Evolutionary conservation across 768 basidiomycete genomes (phyloP).

Genomic region (Boletus rubropictus): DNA sequence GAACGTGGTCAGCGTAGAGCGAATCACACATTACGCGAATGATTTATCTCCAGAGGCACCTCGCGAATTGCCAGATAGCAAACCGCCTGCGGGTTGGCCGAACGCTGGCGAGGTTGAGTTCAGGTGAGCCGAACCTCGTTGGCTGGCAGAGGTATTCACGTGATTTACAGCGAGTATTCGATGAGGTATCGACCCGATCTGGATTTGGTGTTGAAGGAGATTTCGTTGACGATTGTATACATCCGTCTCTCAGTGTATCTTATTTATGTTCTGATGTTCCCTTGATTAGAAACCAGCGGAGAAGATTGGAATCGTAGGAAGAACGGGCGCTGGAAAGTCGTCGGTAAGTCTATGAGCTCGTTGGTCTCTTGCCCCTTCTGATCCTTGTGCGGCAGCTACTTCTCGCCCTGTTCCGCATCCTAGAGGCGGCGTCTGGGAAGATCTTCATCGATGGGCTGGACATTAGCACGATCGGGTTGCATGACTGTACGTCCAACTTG

Average conservation of each 20-base stretch:
- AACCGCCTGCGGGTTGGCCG: constrained; percentile 65
- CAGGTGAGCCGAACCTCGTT: constrained; percentile 36
- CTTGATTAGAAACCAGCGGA: constrained; percentile 60
- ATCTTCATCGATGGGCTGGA: constrained; percentile 74
- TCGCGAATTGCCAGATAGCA: constrained; percentile 54
- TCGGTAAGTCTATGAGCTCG: constrained; percentile 40
- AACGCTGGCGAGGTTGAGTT: constrained; percentile 68
- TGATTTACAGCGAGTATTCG: constrained; percentile 51
- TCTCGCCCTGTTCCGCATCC: constrained; percentile 70
- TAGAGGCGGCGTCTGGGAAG: constrained; percentile 62
- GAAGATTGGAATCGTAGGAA: constrained; percentile 85
- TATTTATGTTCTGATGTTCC: constrained; percentile 3
- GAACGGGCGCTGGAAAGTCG: constrained; percentile 79
- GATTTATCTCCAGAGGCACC: constrained; percentile 71
- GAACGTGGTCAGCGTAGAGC: constrained; percentile 85
- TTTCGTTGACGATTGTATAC: constrained; percentile 64
- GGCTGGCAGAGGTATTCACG: background rate
- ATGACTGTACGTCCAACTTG: constrained; percentile 36
- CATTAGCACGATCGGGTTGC: constrained; percentile 68
- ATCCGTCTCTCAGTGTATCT: background rate
- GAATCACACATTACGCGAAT: constrained; percentile 72
- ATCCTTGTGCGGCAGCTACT: constrained; percentile 38
- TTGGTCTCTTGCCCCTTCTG: background rate
- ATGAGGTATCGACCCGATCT: constrained; percentile 76
- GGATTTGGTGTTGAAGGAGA: constrained; percentile 71